Base-by-base conservation (phyloP, 306 rosid species). In the Acacia crassicarpa region DNA sequence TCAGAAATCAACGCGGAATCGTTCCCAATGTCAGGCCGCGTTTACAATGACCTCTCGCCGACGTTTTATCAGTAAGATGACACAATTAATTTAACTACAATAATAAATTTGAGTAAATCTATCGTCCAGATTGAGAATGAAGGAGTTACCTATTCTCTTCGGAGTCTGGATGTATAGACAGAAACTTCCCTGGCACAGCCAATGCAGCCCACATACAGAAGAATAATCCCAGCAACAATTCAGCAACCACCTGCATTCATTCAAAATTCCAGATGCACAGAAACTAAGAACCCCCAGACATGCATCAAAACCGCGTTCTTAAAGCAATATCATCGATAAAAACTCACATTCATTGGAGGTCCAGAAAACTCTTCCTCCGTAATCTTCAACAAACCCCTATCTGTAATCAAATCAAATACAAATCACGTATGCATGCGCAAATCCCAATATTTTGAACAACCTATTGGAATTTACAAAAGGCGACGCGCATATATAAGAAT, bases 311-410 rank as follows among this genome's bases (percentile, higher is more conserved):
- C 80, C 48, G 71, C 4, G 49, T 35, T 53, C 9, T 30, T 46
- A 16, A 59, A 23, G 33, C 17, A 62, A 78, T 1, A 62, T 19
- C 19, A 43, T 53, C 54, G 15, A 63, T 61, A 62, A 62, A 78
- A 19, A 19, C 87, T 88, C 76, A 92, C 98, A 27, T 74, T 86
- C 74, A 90, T 40, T 23, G 98, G 98, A 83, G 96, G 93, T 20
- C 92, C 93, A 4, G 97, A 89, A 89, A 94, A 94, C 89, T 94
- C 93, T 79, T 91, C 97, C 83, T 94, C 97, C 66, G 81, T 91
- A 74, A 94, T 94, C 93, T 94, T 94, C 90, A 92, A 77, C 89
- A 94, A 84, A 61, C 85, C 86, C 89, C 94, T 89, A 74, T 94
- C 98, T 94, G 90, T 84, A 85, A 46, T 61, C 62, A 83, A 75